These are phyloP conservation scores for Vairimorpha apis DNA, from an alignment of 371 early-diverging fungal genomes.

Conservation along the genomic window DNA sequence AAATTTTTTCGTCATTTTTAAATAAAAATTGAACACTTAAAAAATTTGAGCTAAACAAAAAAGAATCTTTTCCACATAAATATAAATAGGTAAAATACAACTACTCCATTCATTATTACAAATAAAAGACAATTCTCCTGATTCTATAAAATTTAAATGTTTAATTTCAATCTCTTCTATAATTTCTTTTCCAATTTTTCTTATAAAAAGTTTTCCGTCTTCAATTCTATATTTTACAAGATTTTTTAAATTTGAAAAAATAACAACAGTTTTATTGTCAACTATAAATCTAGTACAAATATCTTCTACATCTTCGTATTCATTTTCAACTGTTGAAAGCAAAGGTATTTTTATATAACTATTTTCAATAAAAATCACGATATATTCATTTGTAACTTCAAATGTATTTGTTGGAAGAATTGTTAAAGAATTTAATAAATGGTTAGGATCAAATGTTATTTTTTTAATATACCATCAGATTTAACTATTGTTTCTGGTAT, in stretches of 20 bases:
- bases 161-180: constrained; percentile 32
- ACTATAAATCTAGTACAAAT: constrained; percentile 25
- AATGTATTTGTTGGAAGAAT: background rate
- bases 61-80: constrained; percentile 20
- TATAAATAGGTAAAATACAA: background rate
- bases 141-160: constrained; percentile 12
- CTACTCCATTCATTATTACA: constrained; percentile 41
- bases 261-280: background rate
- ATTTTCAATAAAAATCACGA: background rate
- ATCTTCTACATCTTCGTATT: constrained; percentile 24
- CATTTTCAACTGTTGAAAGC: background rate
- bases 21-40: constrained; percentile 39
- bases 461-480: background rate
- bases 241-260: constrained; percentile 13
- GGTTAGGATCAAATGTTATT: background rate
- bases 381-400: background rate
- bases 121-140: constrained; percentile 26
- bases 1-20: constrained; percentile 24
- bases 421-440: background rate
- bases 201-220: constrained; percentile 22
- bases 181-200: constrained; percentile 9
- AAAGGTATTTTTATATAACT: constrained; percentile 36
- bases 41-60: constrained; percentile 26
- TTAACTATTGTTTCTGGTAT: background rate
- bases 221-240: constrained; percentile 27